phyloP scores from a whole-genome alignment of 805 yeast genomes.

The Pichia exigua region DNA sequence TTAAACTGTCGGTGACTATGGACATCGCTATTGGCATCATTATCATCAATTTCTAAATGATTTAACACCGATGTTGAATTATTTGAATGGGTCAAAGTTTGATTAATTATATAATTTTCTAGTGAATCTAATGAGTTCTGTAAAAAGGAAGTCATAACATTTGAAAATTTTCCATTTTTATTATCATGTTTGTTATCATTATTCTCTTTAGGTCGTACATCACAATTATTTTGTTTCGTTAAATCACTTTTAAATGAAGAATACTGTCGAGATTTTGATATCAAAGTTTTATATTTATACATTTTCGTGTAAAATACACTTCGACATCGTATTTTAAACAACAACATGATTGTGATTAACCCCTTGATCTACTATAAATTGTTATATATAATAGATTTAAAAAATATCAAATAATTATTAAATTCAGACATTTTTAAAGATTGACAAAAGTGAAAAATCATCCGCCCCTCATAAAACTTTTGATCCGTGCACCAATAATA shows the following conservation, averaged over 20 bases:
- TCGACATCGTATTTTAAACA: slow-evolving; percentile 5
- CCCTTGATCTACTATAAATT: neutral
- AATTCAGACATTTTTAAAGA: neutral
- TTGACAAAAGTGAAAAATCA: neutral
- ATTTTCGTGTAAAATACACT: neutral
- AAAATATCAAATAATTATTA: neutral
- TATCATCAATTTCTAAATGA: neutral
- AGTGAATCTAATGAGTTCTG: slow-evolving; percentile 2
- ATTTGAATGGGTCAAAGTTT: neutral
- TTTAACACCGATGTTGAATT: neutral
- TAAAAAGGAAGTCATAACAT: slow-evolving; percentile 1
- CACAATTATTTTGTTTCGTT: neutral
- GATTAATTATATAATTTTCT: slow-evolving; percentile 5
- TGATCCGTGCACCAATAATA: neutral
- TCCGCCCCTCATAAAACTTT: neutral
- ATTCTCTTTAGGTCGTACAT: neutral
- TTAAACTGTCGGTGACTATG: neutral
- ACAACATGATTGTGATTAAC: neutral
- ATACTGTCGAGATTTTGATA: slow-evolving; percentile 2
- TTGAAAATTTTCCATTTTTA: neutral
- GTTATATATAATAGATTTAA: too few relatives aligned
- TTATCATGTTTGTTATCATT: neutral
- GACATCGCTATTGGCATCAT: neutral
- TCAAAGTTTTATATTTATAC: neutral
- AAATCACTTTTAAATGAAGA: neutral